These are phyloP conservation scores for Quercus lobata DNA, from an alignment of 331 rosid genomes.

Conservation along the genomic window DNA sequence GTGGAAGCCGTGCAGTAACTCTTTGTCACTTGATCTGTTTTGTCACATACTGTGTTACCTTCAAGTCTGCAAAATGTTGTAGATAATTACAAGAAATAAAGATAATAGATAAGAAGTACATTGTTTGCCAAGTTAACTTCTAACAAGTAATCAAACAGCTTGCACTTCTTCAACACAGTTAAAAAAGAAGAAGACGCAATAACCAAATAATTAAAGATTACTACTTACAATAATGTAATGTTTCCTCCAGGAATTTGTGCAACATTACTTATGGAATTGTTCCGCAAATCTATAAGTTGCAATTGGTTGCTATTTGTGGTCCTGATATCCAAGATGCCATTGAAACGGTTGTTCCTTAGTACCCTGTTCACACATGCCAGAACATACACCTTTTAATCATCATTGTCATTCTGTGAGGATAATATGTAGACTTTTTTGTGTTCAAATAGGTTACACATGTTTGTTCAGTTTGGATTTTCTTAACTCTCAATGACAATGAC, in stretches of 20 bases:
- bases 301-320: constrained; percentile 13
- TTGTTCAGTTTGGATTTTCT: not conserved
- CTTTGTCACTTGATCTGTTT: not conserved
- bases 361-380: constrained; percentile 33
- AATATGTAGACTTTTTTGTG: not conserved
- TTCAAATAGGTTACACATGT: not conserved
- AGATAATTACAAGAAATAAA: not conserved
- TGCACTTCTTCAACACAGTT: not conserved
- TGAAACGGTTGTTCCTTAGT: constrained; percentile 24
- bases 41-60: constrained; percentile 46
- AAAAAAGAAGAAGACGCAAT: not conserved
- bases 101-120: not conserved
- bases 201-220: not conserved
- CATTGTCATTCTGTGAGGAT: constrained; percentile 11
- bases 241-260: constrained; percentile 1
- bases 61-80: constrained; percentile 40
- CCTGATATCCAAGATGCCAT: constrained; percentile 32
- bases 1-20: constrained; percentile 31
- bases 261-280: constrained; percentile 30
- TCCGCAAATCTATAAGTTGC: constrained; percentile 46
- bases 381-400: constrained; percentile 1
- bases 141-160: not conserved
- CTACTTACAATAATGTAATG: constrained; percentile 43
- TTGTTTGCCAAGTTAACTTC: not conserved
- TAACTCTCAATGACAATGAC: not conserved